A percentile compares a stretch with the other conserved stretches of the same genome.
Evolutionary conservation across 2,329 filamentous ascomycete species (phyloP).

Genomic region (Verticillium longisporum): DNA sequence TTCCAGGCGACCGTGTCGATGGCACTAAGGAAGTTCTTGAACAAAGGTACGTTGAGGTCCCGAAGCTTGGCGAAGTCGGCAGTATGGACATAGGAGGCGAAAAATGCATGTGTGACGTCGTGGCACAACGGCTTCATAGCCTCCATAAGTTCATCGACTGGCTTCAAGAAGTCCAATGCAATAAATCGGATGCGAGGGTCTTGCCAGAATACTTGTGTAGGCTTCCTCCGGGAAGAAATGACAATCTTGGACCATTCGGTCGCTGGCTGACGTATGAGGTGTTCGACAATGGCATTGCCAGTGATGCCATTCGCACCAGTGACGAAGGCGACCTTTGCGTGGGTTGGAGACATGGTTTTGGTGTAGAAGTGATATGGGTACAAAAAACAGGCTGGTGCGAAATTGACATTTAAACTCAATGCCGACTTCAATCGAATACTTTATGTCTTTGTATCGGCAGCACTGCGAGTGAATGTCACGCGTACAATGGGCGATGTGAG

Average conservation of each 20-base stretch:
- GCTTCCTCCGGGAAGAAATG: slow-evolving; percentile 7
- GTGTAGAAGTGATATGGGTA: neutral
- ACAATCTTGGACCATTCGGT: slow-evolving; percentile 10
- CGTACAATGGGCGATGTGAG: neutral
- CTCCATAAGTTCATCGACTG: slow-evolving; percentile 7
- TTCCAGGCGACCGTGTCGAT: slow-evolving; percentile 4
- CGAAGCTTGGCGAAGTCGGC: slow-evolving; percentile 8
- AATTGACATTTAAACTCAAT: neutral
- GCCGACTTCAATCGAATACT: neutral
- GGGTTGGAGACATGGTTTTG: neutral
- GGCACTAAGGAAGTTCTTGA: slow-evolving; percentile 7
- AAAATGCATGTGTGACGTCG: slow-evolving; percentile 10
- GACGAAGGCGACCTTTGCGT: slow-evolving; percentile 10
- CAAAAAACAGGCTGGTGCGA: slow-evolving; percentile 1
- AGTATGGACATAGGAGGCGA: slow-evolving; percentile 9
- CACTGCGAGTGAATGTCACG: neutral
- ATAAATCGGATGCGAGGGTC: slow-evolving; percentile 8
- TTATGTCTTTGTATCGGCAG: neutral
- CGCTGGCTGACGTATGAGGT: slow-evolving; percentile 14
- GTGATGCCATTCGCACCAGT: slow-evolving; percentile 22
- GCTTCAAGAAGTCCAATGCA: slow-evolving; percentile 9
- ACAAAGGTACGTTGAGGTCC: slow-evolving; percentile 7
- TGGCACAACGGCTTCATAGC: slow-evolving; percentile 2
- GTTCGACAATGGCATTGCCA: slow-evolving; percentile 24
- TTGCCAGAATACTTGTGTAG: slow-evolving; percentile 5